Base-by-base conservation (phyloP, 768 basidiomycete genomes). In the Mycena albidolilacea region DNA sequence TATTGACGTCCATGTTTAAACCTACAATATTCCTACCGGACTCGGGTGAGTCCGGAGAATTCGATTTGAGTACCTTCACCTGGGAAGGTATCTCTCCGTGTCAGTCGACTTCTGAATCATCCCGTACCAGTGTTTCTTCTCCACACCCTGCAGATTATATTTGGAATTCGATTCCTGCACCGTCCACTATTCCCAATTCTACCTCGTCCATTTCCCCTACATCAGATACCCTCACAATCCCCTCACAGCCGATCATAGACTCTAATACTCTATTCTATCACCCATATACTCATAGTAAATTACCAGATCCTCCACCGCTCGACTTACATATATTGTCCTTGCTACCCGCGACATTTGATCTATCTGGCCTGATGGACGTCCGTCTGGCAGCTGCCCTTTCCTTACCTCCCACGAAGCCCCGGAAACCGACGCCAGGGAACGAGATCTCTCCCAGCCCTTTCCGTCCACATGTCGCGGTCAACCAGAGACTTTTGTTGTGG, bases 391-490 rank as follows among this genome's bases (percentile, higher is more conserved):
- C 23, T 23, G 55, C 66, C 5, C 43, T 59, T 7, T 57, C 63
- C 0, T 21, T 75, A 17, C 73, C 73, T 2, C 9, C 43, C 6
- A 75, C 8, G 7, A 62, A 54, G 19, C 21, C 69, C 19, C 39
- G 69, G 12, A 7, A 19, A 4, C 73, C 75, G 0, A 46, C 5
- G 1, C 19, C 15, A 6, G 75, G 46, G 5, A 68, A 74, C 43
- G 46, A 63, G 4, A n/a, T 76, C 0, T 6, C 5, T 1, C 52
- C 67, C 2, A 72, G 70, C 23, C 3, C 12, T 4, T 72, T 37
- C 21, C 73, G 68, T 41, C 76, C 72, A 3, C 66, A 61, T 21
- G 70, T 72, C 1, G 15, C 76, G 1, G 76, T 71, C 8, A 35
- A 58, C n/a, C 57, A 23, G 0, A 64, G 71, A 0, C 1, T 73